A percentile compares a stretch with the other conserved stretches of the same genome.
phyloP scores from a whole-genome alignment of 495 filamentous ascomycete species.

The Margaritispora aquatica region DNA sequence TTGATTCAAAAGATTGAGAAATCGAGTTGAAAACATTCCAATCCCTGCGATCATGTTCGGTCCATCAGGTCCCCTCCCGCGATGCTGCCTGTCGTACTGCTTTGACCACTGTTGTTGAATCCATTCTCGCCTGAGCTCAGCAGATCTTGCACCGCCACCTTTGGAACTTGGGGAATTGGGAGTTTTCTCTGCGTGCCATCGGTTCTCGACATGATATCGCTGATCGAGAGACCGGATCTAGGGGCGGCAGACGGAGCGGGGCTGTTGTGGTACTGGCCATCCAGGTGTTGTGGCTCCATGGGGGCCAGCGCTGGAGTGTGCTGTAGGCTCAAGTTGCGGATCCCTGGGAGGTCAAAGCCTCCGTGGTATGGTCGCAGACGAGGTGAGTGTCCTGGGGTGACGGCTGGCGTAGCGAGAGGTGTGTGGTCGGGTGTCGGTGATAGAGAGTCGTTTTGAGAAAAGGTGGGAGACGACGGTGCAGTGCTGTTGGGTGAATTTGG shows the following conservation, averaged over 20 bases:
- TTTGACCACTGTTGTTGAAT: slow-evolving; percentile 36
- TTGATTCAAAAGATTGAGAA: background rate
- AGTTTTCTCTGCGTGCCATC: slow-evolving; percentile 88
- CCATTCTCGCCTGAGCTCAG: slow-evolving; percentile 55
- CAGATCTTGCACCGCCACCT: slow-evolving; percentile 84
- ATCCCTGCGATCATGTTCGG: slow-evolving; percentile 14
- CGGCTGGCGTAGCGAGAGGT: slow-evolving; percentile 89
- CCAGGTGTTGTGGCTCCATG: slow-evolving; percentile 73
- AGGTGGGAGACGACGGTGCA: slow-evolving; percentile 94
- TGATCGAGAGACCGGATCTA: slow-evolving; percentile 66
- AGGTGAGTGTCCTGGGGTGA: slow-evolving; percentile 92
- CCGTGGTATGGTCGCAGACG: slow-evolving; percentile 65
- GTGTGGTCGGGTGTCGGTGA: slow-evolving; percentile 97
- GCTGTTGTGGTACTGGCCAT: slow-evolving; percentile 39
- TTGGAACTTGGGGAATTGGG: slow-evolving; percentile 84
- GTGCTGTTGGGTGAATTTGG: slow-evolving; percentile 93
- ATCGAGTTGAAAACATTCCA: background rate
- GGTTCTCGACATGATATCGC: slow-evolving; percentile 83
- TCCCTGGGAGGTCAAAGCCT: slow-evolving; percentile 70
- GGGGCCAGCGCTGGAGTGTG: slow-evolving; percentile 87
- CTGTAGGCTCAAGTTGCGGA: slow-evolving; percentile 80
- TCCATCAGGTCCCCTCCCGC: slow-evolving; percentile 28
- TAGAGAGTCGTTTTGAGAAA: slow-evolving; percentile 91
- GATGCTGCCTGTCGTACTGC: slow-evolving; percentile 22
- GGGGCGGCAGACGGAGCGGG: slow-evolving; percentile 28